Conservation (phyloP, 108 stramenopile species). For the Nannochloropsis gaditana region DNA sequence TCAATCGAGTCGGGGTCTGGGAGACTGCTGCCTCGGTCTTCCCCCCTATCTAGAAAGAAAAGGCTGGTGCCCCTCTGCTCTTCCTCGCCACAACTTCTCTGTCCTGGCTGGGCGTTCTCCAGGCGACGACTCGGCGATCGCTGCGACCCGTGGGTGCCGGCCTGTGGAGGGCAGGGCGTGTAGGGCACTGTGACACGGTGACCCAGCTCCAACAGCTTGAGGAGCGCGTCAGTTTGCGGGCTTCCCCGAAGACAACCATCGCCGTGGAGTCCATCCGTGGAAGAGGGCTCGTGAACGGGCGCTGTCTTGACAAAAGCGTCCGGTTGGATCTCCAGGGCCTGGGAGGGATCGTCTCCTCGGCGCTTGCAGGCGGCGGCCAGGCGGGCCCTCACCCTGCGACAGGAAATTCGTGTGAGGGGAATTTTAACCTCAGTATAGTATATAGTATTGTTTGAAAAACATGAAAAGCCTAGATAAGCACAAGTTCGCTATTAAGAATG, state of each 20-base stretch:
- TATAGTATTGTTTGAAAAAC: no score
- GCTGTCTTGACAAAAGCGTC: neutral
- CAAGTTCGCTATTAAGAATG: no score
- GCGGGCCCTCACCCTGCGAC: neutral
- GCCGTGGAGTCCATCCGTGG: neutral
- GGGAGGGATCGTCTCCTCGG: neutral
- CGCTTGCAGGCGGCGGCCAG: neutral
- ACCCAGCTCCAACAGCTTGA: conserved; percentile 8
- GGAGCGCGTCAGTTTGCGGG: neutral
- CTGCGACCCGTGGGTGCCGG: neutral
- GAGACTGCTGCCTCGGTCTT: neutral
- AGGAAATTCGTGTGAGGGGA: neutral
- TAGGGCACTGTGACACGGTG: neutral
- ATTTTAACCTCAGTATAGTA: neutral
- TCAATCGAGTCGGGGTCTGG: neutral
- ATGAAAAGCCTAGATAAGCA: no score
- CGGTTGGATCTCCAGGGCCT: neutral
- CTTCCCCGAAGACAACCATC: neutral
- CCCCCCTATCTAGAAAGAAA: neutral
- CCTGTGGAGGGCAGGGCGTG: conserved; percentile 21
- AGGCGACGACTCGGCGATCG: neutral
- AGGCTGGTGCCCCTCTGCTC: neutral
- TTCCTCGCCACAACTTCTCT: neutral
- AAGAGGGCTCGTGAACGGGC: neutral
- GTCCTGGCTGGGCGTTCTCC: neutral